Evolutionary conservation across 2,329 filamentous ascomycete genomes (phyloP).

Genomic region (Aspergillus nomiae): DNA sequence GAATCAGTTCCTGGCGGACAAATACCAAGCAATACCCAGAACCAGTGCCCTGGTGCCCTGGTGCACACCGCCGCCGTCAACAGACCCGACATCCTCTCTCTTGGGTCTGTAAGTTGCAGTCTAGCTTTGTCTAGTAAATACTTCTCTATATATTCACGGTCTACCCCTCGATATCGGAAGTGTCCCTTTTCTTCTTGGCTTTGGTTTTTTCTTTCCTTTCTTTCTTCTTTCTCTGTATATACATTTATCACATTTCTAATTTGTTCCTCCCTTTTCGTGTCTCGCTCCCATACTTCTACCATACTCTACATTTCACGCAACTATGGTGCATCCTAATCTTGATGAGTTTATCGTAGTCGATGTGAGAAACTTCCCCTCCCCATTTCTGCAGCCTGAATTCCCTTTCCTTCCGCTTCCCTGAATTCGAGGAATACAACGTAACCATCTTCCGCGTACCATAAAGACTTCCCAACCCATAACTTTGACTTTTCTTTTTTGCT

Average conservation of each 20-base stretch:
- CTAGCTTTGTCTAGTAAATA: not conserved
- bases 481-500: not conserved
- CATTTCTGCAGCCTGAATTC: not conserved
- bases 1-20: not conserved
- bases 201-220: not conserved
- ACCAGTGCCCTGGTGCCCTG: conserved; percentile 9
- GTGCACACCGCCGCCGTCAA: conserved; percentile 13
- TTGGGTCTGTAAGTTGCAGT: conserved; percentile 13
- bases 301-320: not conserved
- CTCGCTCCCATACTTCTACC: not conserved
- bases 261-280: conserved; percentile 3
- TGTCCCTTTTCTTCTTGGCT: conserved; percentile 6
- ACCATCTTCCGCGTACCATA: not conserved
- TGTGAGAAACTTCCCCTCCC: conserved; percentile 25
- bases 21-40: conserved; percentile 16
- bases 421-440: not conserved
- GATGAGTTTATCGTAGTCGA: conserved; percentile 37
- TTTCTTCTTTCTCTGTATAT: not conserved
- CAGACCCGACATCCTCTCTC: conserved; percentile 20
- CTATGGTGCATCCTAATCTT: conserved; percentile 32
- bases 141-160: conserved; percentile 3
- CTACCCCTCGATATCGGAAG: not conserved
- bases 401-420: not conserved
- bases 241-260: not conserved
- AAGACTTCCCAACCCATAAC: not conserved